Percentiles rank a stretch among this genome's conserved stretches.
phyloP scores from a whole-genome alignment of 192 early-diverging fungal species.

The Backusella macrospora region DNA sequence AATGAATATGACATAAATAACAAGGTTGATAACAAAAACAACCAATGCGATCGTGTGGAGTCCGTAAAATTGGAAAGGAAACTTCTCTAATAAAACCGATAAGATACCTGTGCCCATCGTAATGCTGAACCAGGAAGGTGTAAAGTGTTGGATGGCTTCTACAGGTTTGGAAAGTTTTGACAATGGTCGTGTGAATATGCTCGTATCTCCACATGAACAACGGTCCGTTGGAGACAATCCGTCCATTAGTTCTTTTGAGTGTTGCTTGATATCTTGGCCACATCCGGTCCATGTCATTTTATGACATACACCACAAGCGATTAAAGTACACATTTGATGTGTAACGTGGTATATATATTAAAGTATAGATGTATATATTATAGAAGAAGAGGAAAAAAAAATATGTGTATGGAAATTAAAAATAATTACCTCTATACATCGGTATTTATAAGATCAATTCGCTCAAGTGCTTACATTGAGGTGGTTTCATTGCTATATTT shows the following conservation, averaged over 20 bases:
- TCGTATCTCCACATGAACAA: neutral
- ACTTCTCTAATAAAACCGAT: constrained; percentile 35
- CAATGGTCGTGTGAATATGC: neutral
- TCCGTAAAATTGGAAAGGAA: constrained; percentile 46
- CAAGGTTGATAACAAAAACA: constrained; percentile 43
- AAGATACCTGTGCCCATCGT: constrained; percentile 58
- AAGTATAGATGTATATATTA: no score
- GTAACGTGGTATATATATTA: neutral
- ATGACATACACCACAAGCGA: neutral
- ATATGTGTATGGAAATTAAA: no score
- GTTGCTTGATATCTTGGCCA: neutral
- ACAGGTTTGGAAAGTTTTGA: neutral
- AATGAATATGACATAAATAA: constrained; percentile 38
- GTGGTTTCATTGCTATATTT: no score
- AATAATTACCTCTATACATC: no score
- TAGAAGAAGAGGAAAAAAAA: no score
- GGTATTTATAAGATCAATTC: no score
- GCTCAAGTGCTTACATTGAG: no score
- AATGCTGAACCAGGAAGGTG: constrained; percentile 58
- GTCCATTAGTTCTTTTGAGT: neutral
- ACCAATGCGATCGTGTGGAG: constrained; percentile 45
- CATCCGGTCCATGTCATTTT: neutral
- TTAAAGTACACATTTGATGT: neutral
- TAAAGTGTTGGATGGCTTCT: constrained; percentile 42
- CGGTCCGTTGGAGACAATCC: neutral